Evolutionary conservation across 306 rosid genomes (phyloP).

Genomic region (Mimosa pudica): DNA sequence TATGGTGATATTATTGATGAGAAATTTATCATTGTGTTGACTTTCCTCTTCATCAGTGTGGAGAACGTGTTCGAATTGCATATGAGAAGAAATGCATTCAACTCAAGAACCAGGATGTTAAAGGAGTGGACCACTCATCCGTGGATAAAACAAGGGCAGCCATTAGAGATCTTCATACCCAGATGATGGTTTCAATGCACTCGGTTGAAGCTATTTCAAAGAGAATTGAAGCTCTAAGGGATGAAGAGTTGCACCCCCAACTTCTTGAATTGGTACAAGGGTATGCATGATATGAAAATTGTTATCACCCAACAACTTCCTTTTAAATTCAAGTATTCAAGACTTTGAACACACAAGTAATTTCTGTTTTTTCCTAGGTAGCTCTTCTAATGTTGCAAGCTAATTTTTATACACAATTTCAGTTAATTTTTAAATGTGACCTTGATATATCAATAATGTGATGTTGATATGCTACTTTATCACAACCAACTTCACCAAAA

Average conservation of each 20-base stretch:
- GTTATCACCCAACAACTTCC: conserved; percentile 1
- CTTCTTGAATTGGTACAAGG: conserved; percentile 77
- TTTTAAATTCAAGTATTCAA: conserved; percentile 13
- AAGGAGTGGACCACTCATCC: conserved; percentile 69
- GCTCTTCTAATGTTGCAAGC: neutral
- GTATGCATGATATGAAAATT: conserved; percentile 47
- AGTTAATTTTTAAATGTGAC: neutral
- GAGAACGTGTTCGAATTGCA: conserved; percentile 78
- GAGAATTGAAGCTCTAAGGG: conserved; percentile 87
- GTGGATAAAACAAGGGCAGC: conserved; percentile 74
- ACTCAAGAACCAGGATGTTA: conserved; percentile 70
- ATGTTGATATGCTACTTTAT: neutral
- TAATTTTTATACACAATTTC: neutral
- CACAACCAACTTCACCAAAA: neutral
- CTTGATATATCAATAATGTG: neutral
- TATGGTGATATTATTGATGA: conserved; percentile 27
- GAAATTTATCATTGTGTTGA: conserved; percentile 32
- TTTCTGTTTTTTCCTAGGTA: neutral
- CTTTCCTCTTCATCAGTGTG: conserved; percentile 68
- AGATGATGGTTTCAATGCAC: conserved; percentile 91
- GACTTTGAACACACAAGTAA: conserved; percentile 38
- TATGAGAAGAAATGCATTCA: conserved; percentile 82
- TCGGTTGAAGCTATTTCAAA: conserved; percentile 83
- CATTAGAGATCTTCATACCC: conserved; percentile 83
- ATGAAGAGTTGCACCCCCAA: conserved; percentile 92